Base-by-base conservation (phyloP, 176 grass and related monocot genomes). In the Neostapfia colusana region DNA sequence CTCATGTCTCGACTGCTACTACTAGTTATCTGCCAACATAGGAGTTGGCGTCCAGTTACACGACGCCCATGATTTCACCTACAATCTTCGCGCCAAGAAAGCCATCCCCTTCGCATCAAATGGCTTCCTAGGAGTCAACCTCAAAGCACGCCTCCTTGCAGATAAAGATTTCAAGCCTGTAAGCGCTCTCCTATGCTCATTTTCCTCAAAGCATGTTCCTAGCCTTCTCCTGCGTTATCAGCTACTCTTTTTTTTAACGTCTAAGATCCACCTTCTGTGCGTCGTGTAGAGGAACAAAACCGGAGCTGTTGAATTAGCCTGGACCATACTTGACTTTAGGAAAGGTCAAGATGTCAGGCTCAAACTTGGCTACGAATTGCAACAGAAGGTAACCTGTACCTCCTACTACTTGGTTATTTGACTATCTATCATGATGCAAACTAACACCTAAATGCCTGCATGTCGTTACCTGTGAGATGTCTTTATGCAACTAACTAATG, bases 311-410 rank as follows among this genome's bases (percentile, higher is more conserved):
- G 95, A 98, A 65, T 70, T 94, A 15, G 79, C 84, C 26, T 98
- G 95, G 89, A 88, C 79, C 73, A 88, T 98, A 78, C 73, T 94
- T 50, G 79, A 94, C 86, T 88, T 94, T 39, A 83, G 53, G 21
- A 90, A 79, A 56, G 91, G 85, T 46, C 95, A 98, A 84, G 95
- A 98, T 63, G 87, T 98, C 72, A 92, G 95, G 82, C 72, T 98
- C 80, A 98, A 92, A 84, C 41, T 89, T 69, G 95, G 91, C 8
- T 98, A 90, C 63, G 85, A 94, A 66, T 49, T 98, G 0, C 50
- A 46, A 34, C 63, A 80, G 20, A 91, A 94, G 95, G 95, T 94
- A 66, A 73, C 20, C 26, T 21, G 20, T 21, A 54, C 51, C 1
- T 2, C 20, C 53, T 56, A 10, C 8, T 10, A 23, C 53, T 10